Conservation (phyloP, 2,329 filamentous ascomycete species). For the Colletotrichum sp. region DNA sequence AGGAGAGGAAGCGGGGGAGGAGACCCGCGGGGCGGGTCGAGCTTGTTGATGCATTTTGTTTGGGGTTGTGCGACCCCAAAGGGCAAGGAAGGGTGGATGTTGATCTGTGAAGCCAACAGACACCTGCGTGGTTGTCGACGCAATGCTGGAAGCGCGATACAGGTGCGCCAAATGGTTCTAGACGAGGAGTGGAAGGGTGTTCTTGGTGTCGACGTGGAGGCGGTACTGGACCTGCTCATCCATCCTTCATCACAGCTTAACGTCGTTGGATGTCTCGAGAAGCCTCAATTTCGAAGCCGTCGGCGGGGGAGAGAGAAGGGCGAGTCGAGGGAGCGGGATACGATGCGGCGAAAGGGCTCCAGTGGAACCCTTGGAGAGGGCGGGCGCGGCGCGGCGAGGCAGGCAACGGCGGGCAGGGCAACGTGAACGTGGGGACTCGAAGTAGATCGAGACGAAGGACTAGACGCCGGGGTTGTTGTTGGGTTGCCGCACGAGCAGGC, state of each 20-base stretch:
- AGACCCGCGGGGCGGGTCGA: slow-evolving; percentile 73
- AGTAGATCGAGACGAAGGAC: not conserved
- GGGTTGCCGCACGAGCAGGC: not conserved
- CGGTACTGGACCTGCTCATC: slow-evolving; percentile 19
- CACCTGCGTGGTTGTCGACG: not conserved
- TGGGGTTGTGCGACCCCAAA: not conserved
- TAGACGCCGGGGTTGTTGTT: not conserved
- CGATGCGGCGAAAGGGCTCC: not conserved
- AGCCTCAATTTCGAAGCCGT: not conserved
- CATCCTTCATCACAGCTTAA: slow-evolving; percentile 21
- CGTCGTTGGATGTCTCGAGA: not conserved
- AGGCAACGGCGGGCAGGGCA: slow-evolving; percentile 2
- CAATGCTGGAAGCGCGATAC: not conserved
- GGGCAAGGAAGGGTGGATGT: not conserved
- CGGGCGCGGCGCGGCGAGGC: not conserved
- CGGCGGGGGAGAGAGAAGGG: not conserved
- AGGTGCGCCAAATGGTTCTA: not conserved
- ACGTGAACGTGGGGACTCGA: not conserved
- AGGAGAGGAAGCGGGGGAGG: slow-evolving; percentile 75
- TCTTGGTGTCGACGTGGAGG: slow-evolving; percentile 15
- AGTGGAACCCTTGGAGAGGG: not conserved
- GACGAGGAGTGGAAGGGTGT: not conserved
- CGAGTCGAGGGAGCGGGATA: not conserved
- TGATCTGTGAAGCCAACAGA: not conserved
- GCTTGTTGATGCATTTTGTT: slow-evolving; percentile 86